phyloP scores from a whole-genome alignment of 2,329 filamentous ascomycete genomes.

The Paecilomyces niveus region DNA sequence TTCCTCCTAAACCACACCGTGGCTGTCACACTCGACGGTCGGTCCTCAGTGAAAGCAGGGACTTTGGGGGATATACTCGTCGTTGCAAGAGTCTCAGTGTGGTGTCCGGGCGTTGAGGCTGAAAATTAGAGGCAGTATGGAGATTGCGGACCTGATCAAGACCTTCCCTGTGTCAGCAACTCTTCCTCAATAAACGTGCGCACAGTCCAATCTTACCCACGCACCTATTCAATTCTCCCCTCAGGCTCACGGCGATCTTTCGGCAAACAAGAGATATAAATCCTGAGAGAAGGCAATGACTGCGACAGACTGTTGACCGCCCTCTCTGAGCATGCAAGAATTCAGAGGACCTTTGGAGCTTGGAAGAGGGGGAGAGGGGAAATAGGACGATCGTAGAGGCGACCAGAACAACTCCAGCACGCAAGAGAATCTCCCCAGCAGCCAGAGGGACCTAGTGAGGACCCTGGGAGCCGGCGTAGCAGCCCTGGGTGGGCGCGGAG shows the following conservation, averaged over 20 bases:
- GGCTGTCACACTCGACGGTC: neutral
- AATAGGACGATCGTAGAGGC: neutral
- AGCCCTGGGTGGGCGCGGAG: conserved; percentile 3
- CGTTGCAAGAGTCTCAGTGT: neutral
- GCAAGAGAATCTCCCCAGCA: neutral
- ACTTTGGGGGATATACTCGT: conserved; percentile 1
- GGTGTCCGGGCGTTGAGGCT: neutral
- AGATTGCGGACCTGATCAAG: neutral
- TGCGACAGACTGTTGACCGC: neutral
- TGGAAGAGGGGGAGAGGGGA: neutral
- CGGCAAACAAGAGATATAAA: neutral
- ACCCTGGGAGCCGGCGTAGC: neutral
- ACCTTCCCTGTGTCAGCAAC: neutral
- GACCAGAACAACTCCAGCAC: neutral
- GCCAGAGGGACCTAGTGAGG: conserved; percentile 3
- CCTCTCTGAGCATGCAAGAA: neutral
- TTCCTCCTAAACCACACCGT: neutral
- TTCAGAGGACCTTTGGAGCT: conserved; percentile 15
- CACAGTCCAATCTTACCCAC: neutral
- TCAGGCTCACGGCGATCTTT: neutral
- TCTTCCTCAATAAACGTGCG: neutral
- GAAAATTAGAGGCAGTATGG: neutral
- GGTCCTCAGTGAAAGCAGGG: conserved; percentile 1
- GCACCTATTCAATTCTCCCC: neutral
- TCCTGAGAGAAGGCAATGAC: neutral